Conservation (phyloP, 352 stramenopile genomes). For the Globisporangium polare region DNA sequence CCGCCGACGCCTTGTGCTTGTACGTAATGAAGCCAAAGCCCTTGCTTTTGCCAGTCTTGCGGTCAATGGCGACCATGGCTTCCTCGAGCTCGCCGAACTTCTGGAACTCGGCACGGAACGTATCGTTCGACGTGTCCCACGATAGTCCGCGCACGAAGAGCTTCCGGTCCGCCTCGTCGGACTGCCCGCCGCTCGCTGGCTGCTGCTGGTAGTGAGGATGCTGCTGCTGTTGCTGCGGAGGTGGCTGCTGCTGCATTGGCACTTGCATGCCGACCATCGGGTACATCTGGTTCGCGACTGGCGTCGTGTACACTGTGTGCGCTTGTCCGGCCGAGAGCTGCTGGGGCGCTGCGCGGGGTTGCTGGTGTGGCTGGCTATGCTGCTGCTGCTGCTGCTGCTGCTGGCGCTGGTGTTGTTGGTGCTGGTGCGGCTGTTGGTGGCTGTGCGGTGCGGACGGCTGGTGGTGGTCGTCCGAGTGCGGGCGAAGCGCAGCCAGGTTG, state of each 20-base stretch:
- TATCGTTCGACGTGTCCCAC: constrained; percentile 51
- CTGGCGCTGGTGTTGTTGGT: constrained; percentile 9
- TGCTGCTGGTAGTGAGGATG: constrained; percentile 7
- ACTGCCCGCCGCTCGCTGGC: background rate
- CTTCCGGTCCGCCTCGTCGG: constrained; percentile 48
- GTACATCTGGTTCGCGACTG: constrained; percentile 15
- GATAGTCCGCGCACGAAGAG: constrained; percentile 58
- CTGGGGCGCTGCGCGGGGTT: background rate
- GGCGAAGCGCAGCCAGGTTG: constrained; percentile 48
- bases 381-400: constrained; percentile 19
- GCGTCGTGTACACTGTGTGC: constrained; percentile 37
- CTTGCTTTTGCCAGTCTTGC: constrained; percentile 55
- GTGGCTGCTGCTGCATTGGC: constrained; percentile 11
- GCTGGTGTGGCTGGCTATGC: constrained; percentile 3
- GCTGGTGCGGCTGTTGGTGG: constrained; percentile 25
- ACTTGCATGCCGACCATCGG: constrained; percentile 18
- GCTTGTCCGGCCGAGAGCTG: constrained; percentile 10
- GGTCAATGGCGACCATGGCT: constrained; percentile 42
- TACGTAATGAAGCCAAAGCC: constrained; percentile 72
- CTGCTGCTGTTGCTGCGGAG: constrained; percentile 1
- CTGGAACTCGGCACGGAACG: constrained; percentile 49
- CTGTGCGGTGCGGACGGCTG: constrained; percentile 12
- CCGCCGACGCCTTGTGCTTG: constrained; percentile 35
- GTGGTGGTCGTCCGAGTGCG: constrained; percentile 34
- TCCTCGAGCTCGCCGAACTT: constrained; percentile 64